Base-by-base conservation (phyloP, 495 filamentous ascomycete species). In the Aspergillus coremiiformis region DNA sequence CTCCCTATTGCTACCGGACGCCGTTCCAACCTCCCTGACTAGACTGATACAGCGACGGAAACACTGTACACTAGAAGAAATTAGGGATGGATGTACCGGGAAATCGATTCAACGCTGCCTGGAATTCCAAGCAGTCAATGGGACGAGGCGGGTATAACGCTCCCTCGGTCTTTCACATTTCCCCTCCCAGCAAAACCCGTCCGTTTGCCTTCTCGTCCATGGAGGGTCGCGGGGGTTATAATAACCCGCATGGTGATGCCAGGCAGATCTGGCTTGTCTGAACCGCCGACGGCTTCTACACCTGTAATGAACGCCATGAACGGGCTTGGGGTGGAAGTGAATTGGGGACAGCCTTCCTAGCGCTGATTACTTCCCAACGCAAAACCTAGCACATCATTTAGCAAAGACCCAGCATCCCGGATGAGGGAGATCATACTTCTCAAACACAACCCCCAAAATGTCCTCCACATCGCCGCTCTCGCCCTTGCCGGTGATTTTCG, bases 371-470 rank as follows among this genome's bases (percentile, higher is more conserved):
- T 87, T 87, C 30, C 84, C 84, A n/a, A 87, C 84, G 55, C 84
- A 87, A 64, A 86, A 87, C 56, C 74, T 79, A 53, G 43, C 14
- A 35, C 39, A 45, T n/a, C 43, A 23, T 51, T 75, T 52, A 70
- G 60, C 51, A 44, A 44, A 27, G 53, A 48, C n/a, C 23, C 22
- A 35, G 5, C 33, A 9, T 9, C 1, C 17, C 30, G 6, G 15
- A n/a, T 49, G 17, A 22, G 21, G 9, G 3, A 24, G 20, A 23
- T 74, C 76, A 61, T 63, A 93, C 86, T 95, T 97, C 67, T 99
- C 92, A 71, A 99, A 97, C 1, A 99, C 90, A 33, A 97, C 92
- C 1, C 94, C 94, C 52, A 99, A 69, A 2, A 97, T 90, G 61
- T 97, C 93, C 67, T 99, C 92, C 26, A 99, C 89, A 77, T 99